A percentile compares a stretch with the other conserved stretches of the same genome.
phyloP scores from a whole-genome alignment of 1,284 basidiomycete genomes.

The Volvariella surrecta region DNA sequence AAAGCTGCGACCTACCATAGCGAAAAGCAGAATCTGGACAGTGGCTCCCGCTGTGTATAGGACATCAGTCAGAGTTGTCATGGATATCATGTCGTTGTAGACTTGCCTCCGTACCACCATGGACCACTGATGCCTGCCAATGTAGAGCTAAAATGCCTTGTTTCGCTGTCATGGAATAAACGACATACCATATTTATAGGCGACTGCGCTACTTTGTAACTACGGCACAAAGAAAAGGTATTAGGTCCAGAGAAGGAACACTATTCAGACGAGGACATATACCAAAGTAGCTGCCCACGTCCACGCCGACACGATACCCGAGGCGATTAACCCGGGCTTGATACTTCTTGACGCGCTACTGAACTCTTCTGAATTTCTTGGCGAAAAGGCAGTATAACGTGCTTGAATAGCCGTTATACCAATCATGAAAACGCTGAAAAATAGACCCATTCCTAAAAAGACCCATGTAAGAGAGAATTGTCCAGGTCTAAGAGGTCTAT shows the following conservation, averaged over 20 bases:
- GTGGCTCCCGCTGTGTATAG: constrained; percentile 42
- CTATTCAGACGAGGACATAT: constrained; percentile 12
- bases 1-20: constrained; percentile 29
- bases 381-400: constrained; percentile 68
- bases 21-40: constrained; percentile 68
- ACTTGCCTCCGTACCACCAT: constrained; percentile 55
- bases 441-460: constrained; percentile 65
- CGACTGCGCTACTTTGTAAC: constrained; percentile 69
- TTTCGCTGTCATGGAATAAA: background rate
- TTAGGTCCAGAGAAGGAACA: background rate
- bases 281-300: constrained; percentile 77
- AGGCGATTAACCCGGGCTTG: constrained; percentile 85
- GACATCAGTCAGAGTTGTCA: background rate
- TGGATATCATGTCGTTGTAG: background rate
- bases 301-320: constrained; percentile 83
- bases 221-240: constrained; percentile 7
- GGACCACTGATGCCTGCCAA: constrained; percentile 39
- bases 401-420: constrained; percentile 59
- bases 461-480: background rate
- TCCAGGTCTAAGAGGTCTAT: no score
- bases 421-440: constrained; percentile 78
- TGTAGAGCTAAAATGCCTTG: background rate
- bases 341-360: constrained; percentile 75
- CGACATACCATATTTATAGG: constrained; percentile 75
- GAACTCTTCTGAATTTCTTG: constrained; percentile 72